These are phyloP conservation scores for Nicotiana noctiflora DNA, from an alignment of 257 asterid genomes.

Conservation along the genomic window DNA sequence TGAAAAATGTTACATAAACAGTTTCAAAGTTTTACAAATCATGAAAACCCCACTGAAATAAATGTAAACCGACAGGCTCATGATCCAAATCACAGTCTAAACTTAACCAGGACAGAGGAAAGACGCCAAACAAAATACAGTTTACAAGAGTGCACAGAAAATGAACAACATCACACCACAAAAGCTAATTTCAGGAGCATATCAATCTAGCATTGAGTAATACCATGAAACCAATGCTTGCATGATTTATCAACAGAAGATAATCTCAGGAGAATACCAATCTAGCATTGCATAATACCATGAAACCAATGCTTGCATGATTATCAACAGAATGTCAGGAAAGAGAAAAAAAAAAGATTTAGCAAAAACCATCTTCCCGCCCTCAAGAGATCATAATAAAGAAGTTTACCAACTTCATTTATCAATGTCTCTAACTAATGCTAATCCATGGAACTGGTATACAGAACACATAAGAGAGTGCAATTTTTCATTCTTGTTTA, in stretches of 20 bases:
- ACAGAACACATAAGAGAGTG: background rate
- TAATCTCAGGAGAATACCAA: background rate
- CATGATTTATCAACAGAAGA: background rate
- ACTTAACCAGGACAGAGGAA: background rate
- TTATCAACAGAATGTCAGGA: background rate
- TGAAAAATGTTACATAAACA: background rate
- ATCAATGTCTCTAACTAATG: background rate
- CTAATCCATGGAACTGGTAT: background rate
- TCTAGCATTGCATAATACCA: background rate
- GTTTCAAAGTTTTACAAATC: background rate
- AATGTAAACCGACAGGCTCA: constrained; percentile 1
- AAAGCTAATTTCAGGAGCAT: background rate
- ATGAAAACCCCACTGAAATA: background rate
- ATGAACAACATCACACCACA: background rate
- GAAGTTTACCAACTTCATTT: background rate
- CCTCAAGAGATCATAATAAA: background rate
- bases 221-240: background rate
- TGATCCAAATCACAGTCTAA: background rate
- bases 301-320: background rate
- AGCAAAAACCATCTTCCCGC: background rate
- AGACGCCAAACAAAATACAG: background rate
- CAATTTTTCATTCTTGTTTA: background rate
- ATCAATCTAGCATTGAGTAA: background rate
- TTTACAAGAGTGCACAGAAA: background rate
- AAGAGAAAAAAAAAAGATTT: background rate